phyloP scores from a whole-genome alignment of 805 yeast genomes.

The Suhomyces canberraensis region DNA sequence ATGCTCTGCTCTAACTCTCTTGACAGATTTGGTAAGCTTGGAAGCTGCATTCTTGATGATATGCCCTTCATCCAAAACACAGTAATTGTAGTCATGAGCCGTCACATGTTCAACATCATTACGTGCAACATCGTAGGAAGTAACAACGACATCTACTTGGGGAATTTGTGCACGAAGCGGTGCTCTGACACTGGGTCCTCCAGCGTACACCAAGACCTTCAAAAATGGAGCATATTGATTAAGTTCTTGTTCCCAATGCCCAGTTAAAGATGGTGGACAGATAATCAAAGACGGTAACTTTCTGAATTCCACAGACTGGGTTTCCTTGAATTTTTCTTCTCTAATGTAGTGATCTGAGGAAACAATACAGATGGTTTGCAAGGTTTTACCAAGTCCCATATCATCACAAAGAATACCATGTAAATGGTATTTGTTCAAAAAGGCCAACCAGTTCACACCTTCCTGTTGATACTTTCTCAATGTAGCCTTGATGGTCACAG shows the following conservation, averaged over 20 bases:
- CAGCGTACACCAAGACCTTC: constrained; percentile 82
- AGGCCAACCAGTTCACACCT: constrained; percentile 97
- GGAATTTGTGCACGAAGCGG: constrained; percentile 51
- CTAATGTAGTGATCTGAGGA: constrained; percentile 93
- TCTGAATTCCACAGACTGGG: constrained; percentile 63
- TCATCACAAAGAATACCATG: constrained; percentile 99
- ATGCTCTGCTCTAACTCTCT: constrained; percentile 79
- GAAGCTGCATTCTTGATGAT: constrained; percentile 90
- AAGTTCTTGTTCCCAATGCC: constrained; percentile 98
- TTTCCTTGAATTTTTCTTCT: constrained; percentile 60
- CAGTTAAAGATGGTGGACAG: constrained; percentile 97
- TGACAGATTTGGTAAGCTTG: constrained; percentile 85
- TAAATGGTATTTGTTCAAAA: constrained; percentile 86
- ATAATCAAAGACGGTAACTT: constrained; percentile 80
- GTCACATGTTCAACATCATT: constrained; percentile 74
- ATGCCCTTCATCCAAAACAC: constrained; percentile 97
- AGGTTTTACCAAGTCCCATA: constrained; percentile 98
- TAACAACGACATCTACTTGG: constrained; percentile 79
- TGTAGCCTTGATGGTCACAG: constrained; percentile 89
- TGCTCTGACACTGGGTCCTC: constrained; percentile 76
- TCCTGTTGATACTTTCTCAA: constrained; percentile 95
- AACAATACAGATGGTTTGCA: constrained; percentile 95
- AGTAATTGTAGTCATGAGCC: constrained; percentile 75
- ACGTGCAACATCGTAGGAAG: constrained; percentile 94
- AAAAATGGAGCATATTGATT: constrained; percentile 86